Conservation (phyloP, 495 filamentous ascomycete genomes). For the Penicillium manginii region DNA sequence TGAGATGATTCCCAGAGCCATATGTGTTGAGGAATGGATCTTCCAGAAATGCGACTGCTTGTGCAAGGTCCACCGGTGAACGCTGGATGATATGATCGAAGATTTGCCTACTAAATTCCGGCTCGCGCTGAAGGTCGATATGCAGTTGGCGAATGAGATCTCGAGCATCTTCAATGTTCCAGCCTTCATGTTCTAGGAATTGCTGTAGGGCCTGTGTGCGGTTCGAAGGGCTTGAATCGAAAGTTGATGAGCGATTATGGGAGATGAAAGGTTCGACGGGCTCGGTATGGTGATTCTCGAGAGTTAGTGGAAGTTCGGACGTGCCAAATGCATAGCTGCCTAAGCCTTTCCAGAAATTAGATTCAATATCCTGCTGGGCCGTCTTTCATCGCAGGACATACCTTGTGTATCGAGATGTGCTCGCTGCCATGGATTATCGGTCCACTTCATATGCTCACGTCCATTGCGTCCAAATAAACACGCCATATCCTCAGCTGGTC, state of each 20-base stretch:
- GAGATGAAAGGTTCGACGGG: slow-evolving; percentile 13
- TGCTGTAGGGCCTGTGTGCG: slow-evolving; percentile 19
- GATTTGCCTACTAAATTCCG: slow-evolving; percentile 44
- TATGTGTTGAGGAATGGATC: slow-evolving; percentile 45
- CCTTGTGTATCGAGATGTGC: slow-evolving; percentile 28
- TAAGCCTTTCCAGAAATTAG: slow-evolving; percentile 17
- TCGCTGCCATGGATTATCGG: slow-evolving; percentile 35
- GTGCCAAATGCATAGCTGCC: slow-evolving; percentile 18
- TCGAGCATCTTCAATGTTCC: slow-evolving; percentile 33
- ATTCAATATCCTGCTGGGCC: not conserved
- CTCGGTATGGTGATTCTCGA: slow-evolving; percentile 29
- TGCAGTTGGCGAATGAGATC: slow-evolving; percentile 30
- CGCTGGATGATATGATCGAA: slow-evolving; percentile 40
- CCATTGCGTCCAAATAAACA: slow-evolving; percentile 50
- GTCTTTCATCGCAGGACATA: slow-evolving; percentile 16
- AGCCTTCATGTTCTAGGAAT: slow-evolving; percentile 22
- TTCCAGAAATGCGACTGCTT: slow-evolving; percentile 45
- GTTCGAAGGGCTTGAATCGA: slow-evolving; percentile 3
- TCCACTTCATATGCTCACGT: slow-evolving; percentile 50
- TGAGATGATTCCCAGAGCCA: slow-evolving; percentile 45
- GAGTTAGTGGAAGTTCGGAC: slow-evolving; percentile 18
- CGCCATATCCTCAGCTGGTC: slow-evolving; percentile 39
- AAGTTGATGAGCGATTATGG: slow-evolving; percentile 1
- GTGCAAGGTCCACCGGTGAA: slow-evolving; percentile 18
- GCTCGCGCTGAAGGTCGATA: slow-evolving; percentile 44